A percentile compares a stretch with the other conserved stretches of the same genome.
Conservation (phyloP, 768 basidiomycete genomes). For the Lyophyllum atratum region DNA sequence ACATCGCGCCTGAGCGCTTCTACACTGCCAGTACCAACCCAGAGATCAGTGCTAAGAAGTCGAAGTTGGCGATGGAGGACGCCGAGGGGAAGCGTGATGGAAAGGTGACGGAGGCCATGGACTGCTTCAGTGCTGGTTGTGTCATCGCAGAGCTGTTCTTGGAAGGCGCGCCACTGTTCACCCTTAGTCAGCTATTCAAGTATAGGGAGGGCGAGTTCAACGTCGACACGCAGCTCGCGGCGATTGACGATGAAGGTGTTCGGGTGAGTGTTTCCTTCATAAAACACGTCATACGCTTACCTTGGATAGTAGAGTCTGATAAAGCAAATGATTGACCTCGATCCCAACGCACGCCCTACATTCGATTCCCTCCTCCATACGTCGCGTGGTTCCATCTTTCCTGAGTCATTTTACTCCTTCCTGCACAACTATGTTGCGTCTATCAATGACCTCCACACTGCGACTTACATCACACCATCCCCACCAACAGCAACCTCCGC, state of each 20-base stretch:
- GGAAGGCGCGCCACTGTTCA: conserved; percentile 92
- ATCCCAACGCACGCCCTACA: conserved; percentile 74
- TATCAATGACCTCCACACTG: conserved; percentile 63
- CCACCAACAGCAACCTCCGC: conserved; percentile 29
- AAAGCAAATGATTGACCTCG: conserved; percentile 85
- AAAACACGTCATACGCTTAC: conserved; percentile 21
- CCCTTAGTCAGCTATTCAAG: conserved; percentile 92
- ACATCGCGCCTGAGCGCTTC: conserved; percentile 95
- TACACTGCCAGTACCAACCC: conserved; percentile 72
- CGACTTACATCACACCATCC: conserved; percentile 42
- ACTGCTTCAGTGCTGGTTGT: conserved; percentile 93
- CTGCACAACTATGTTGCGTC: conserved; percentile 87
- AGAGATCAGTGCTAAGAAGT: conserved; percentile 71
- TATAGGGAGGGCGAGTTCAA: conserved; percentile 85
- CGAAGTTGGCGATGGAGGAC: conserved; percentile 51
- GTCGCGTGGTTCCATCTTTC: conserved; percentile 79
- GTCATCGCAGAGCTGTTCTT: conserved; percentile 95
- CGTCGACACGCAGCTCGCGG: conserved; percentile 68
- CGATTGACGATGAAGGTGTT: conserved; percentile 81
- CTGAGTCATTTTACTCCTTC: conserved; percentile 94
- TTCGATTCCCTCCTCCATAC: conserved; percentile 79
- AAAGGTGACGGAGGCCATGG: conserved; percentile 93
- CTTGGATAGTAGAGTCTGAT: conserved; percentile 68
- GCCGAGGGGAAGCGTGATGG: conserved; percentile 71
- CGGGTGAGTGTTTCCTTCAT: conserved; percentile 53